phyloP scores from a whole-genome alignment of 352 stramenopile genomes.

The Globisporangium spinosum region DNA sequence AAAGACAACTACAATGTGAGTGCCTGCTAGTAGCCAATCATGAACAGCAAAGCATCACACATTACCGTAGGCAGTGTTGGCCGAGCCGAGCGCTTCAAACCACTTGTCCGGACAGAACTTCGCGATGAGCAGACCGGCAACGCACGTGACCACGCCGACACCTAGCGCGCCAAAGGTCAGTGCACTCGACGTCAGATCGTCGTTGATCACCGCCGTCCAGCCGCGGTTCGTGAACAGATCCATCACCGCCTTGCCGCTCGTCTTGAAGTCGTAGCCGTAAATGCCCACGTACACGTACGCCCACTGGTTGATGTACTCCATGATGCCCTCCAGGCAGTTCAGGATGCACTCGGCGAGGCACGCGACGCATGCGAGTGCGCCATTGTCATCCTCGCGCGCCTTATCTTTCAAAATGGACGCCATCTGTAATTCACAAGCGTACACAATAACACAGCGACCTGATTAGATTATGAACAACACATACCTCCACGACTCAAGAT shows the following conservation, averaged over 20 bases:
- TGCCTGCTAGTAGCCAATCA: background rate
- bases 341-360: constrained; percentile 88
- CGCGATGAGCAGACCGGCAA: constrained; percentile 62
- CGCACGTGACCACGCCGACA: constrained; percentile 67
- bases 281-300: constrained; percentile 90
- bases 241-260: constrained; percentile 85
- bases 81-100: constrained; percentile 52
- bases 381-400: constrained; percentile 71
- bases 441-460: background rate
- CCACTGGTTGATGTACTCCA: constrained; percentile 91
- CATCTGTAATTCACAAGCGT: constrained; percentile 34
- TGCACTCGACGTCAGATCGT: constrained; percentile 80
- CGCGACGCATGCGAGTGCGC: constrained; percentile 67
- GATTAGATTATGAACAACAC: background rate
- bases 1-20: background rate
- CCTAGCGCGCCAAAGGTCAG: constrained; percentile 81
- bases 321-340: constrained; percentile 76
- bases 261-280: constrained; percentile 86
- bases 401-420: constrained; percentile 62
- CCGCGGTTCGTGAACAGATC: constrained; percentile 83
- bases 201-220: constrained; percentile 89
- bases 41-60: constrained; percentile 1
- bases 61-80: constrained; percentile 42
- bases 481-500: background rate
- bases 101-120: constrained; percentile 59